These are phyloP conservation scores for Mycena sanguinolenta DNA, from an alignment of 768 basidiomycete species.

Conservation along the genomic window DNA sequence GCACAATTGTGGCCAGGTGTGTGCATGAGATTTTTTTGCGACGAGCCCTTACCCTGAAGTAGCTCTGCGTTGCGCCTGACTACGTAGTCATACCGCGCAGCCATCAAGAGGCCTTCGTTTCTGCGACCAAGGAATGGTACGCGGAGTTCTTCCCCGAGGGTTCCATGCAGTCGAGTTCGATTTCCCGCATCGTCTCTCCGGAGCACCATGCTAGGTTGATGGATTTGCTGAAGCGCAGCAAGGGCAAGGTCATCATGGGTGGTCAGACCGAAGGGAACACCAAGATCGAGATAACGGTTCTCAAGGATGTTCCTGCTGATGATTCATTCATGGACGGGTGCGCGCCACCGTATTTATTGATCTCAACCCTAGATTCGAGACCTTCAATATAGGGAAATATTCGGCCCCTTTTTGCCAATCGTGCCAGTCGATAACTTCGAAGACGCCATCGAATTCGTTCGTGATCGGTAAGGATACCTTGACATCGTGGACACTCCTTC, in stretches of 20 bases:
- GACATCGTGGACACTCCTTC: no score
- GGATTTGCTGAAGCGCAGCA: slow-evolving; percentile 64
- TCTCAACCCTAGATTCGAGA: background rate
- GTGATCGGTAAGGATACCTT: slow-evolving; percentile 53
- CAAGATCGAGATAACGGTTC: slow-evolving; percentile 71
- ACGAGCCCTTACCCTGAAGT: no score
- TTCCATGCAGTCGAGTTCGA: slow-evolving; percentile 58
- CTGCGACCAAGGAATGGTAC: slow-evolving; percentile 58
- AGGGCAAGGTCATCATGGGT: slow-evolving; percentile 69
- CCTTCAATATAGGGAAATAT: slow-evolving; percentile 70
- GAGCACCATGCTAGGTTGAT: slow-evolving; percentile 67
- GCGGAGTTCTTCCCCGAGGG: slow-evolving; percentile 67
- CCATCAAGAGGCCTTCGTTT: slow-evolving; percentile 62
- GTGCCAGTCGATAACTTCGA: slow-evolving; percentile 67
- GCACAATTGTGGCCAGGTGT: slow-evolving; percentile 77
- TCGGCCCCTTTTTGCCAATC: slow-evolving; percentile 79
- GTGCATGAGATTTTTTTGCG: no score
- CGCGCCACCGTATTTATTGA: slow-evolving; percentile 28
- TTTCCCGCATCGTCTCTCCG: slow-evolving; percentile 66
- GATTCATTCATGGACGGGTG: slow-evolving; percentile 77
- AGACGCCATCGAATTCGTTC: slow-evolving; percentile 69
- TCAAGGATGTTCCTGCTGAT: slow-evolving; percentile 63
- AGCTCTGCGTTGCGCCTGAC: slow-evolving; percentile 73
- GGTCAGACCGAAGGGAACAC: slow-evolving; percentile 57
- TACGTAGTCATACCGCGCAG: slow-evolving; percentile 56